phyloP scores from a whole-genome alignment of 2,329 filamentous ascomycete species.

The Lachnellula cervina region DNA sequence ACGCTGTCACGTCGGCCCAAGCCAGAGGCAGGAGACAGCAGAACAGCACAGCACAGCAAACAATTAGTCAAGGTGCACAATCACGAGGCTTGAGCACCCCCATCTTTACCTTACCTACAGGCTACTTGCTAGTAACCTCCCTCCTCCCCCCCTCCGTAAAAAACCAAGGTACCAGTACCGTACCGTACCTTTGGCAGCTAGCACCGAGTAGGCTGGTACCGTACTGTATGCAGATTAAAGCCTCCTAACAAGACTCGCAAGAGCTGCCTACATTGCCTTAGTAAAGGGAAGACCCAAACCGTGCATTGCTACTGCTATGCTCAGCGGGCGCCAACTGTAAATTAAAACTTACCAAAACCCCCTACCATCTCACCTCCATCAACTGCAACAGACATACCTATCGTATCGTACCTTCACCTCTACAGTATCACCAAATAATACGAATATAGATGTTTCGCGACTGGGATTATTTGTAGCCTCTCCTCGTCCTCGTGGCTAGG shows the following conservation, averaged over 20 bases:
- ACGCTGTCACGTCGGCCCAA: background rate
- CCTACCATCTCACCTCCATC: background rate
- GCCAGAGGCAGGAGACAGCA: background rate
- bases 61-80: background rate
- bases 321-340: too few relatives aligned
- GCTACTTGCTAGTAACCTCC: too few relatives aligned
- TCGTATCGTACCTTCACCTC: background rate
- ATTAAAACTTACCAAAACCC: background rate
- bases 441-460: background rate
- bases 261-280: background rate
- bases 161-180: too few relatives aligned
- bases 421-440: too few relatives aligned
- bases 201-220: too few relatives aligned
- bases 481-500: background rate
- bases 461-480: background rate
- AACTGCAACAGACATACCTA: background rate
- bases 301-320: background rate
- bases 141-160: too few relatives aligned
- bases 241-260: background rate
- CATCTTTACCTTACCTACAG: background rate
- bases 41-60: background rate
- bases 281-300: background rate
- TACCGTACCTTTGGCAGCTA: too few relatives aligned
- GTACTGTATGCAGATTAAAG: too few relatives aligned
- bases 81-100: background rate